Evolutionary conservation across 371 early-diverging fungal genomes (phyloP).

Genomic region (Rhizopus stolonifer): DNA sequence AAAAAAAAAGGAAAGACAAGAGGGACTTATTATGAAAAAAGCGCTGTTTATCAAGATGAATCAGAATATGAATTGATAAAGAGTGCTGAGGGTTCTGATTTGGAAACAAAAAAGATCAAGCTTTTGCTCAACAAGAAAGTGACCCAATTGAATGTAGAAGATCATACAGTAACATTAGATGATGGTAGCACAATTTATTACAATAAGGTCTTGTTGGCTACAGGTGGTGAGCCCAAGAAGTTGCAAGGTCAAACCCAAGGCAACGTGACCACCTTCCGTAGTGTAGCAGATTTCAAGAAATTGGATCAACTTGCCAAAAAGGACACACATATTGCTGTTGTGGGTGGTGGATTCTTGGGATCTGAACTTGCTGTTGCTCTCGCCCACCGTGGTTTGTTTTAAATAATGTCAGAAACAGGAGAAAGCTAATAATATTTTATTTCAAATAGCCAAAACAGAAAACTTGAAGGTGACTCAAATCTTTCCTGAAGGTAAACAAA

Average conservation of each 20-base stretch:
- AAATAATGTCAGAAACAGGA: neutral
- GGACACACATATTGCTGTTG: constrained; percentile 57
- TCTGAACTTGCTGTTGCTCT: constrained; percentile 72
- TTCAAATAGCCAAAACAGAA: constrained; percentile 39
- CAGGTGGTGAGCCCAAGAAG: constrained; percentile 69
- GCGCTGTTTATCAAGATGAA: constrained; percentile 40
- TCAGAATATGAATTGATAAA: constrained; percentile 42
- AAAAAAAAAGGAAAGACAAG: neutral
- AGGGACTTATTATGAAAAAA: constrained; percentile 5
- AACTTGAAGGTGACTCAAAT: constrained; percentile 66
- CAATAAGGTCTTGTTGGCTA: constrained; percentile 72
- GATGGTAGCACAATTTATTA: constrained; percentile 64
- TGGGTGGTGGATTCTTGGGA: constrained; percentile 81
- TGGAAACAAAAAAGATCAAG: constrained; percentile 49
- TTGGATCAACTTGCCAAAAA: constrained; percentile 55
- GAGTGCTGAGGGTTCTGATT: constrained; percentile 44
- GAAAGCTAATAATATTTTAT: neutral
- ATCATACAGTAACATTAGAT: constrained; percentile 58
- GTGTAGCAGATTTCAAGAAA: constrained; percentile 60
- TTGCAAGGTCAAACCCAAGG: constrained; percentile 35
- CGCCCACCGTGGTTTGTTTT: constrained; percentile 52
- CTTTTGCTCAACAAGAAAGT: constrained; percentile 51
- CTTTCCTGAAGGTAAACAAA: constrained; percentile 70
- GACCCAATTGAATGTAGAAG: constrained; percentile 59
- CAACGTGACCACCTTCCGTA: constrained; percentile 65